These are phyloP conservation scores for Wickerhamomyces alni DNA, from an alignment of 805 yeast species.

Conservation along the genomic window DNA sequence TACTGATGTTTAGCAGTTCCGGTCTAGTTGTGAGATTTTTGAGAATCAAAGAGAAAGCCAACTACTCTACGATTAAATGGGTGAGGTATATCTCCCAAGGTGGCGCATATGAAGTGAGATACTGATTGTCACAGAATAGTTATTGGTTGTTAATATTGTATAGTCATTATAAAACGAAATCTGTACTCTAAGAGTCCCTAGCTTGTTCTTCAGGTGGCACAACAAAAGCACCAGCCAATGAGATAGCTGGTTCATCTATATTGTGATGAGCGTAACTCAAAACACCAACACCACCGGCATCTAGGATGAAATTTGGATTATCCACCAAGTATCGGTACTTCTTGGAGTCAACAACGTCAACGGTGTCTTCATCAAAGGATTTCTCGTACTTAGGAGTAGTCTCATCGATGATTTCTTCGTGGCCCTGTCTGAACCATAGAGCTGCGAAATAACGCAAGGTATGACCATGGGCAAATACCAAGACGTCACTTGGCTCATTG, in stretches of 20 bases:
- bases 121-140: slow-evolving; percentile 29
- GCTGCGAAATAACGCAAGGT: slow-evolving; percentile 85
- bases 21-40: slow-evolving; percentile 72
- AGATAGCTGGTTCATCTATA: slow-evolving; percentile 81
- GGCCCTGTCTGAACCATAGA: slow-evolving; percentile 60
- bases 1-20: slow-evolving; percentile 71
- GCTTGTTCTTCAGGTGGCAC: slow-evolving; percentile 60
- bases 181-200: slow-evolving; percentile 7
- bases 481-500: slow-evolving; percentile 57
- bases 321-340: slow-evolving; percentile 30
- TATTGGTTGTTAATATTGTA: no score
- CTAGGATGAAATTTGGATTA: slow-evolving; percentile 80
- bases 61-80: slow-evolving; percentile 79
- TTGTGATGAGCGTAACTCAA: slow-evolving; percentile 83
- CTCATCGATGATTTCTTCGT: slow-evolving; percentile 12
- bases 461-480: slow-evolving; percentile 92
- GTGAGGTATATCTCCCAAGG: slow-evolving; percentile 72
- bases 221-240: slow-evolving; percentile 75
- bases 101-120: slow-evolving; percentile 78
- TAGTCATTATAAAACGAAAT: no score
- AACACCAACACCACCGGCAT: slow-evolving; percentile 95
- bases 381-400: slow-evolving; percentile 12
- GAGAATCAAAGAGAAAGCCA: slow-evolving; percentile 51
- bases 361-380: slow-evolving; percentile 20
- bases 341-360: slow-evolving; percentile 27